Conservation (phyloP, 2,329 filamentous ascomycete species). For the Microcera coccophila region DNA sequence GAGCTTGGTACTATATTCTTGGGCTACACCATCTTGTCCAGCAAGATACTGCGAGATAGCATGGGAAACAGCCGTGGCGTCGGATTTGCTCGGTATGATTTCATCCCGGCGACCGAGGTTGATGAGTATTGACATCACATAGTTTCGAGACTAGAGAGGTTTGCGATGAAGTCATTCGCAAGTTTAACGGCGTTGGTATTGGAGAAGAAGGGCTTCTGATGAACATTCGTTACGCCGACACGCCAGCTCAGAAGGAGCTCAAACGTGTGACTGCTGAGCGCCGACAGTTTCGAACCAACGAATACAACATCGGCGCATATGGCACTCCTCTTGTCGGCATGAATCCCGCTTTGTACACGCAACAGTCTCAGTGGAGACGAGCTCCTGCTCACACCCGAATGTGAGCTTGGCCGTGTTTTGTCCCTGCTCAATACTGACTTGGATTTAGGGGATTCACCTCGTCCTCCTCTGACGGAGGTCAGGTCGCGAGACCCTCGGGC, state of each 20-base stretch:
- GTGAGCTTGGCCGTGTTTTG: conserved; percentile 20
- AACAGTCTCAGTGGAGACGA: conserved; percentile 38
- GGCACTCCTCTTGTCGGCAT: conserved; percentile 59
- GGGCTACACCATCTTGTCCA: conserved; percentile 80
- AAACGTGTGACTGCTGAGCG: conserved; percentile 95
- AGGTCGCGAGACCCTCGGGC: conserved; percentile 28
- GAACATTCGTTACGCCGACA: conserved; percentile 96
- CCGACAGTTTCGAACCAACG: conserved; percentile 91
- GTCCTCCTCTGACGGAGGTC: conserved; percentile 28
- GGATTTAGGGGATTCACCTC: conserved; percentile 16
- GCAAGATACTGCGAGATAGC: conserved; percentile 88
- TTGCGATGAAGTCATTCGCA: conserved; percentile 83
- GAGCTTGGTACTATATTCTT: conserved; percentile 75
- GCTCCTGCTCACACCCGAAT: conserved; percentile 26
- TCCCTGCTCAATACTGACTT: conserved; percentile 6
- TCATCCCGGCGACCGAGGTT: neutral
- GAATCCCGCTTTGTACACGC: conserved; percentile 36
- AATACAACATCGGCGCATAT: conserved; percentile 78
- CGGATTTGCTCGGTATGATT: conserved; percentile 81
- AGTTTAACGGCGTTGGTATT: conserved; percentile 75
- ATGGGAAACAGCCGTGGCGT: conserved; percentile 94
- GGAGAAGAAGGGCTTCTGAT: conserved; percentile 77
- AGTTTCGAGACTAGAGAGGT: conserved; percentile 88
- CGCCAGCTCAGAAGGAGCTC: conserved; percentile 90
- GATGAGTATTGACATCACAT: conserved; percentile 5